Evolutionary conservation across 2,329 filamentous ascomycete genomes (phyloP), one percentile per base, ranked within the genome.

Genomic region (Calcarisporium arbuscula): DNA sequence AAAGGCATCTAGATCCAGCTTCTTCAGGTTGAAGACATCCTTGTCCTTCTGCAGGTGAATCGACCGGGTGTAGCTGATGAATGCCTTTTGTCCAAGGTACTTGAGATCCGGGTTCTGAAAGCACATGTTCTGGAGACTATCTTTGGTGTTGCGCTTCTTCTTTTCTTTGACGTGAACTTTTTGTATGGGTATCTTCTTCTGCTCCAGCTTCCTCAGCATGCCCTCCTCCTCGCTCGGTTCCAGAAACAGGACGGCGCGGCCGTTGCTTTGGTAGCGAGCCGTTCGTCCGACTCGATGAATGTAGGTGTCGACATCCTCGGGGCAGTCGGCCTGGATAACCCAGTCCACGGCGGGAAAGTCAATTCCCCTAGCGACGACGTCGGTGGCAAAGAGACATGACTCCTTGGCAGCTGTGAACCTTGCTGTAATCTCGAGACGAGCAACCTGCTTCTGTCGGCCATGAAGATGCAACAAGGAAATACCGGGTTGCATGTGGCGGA

Each of bases 271-370:
- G 57, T 94, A 96, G 16, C 90, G 77, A n/a, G 92, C 92, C 14
- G 92, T 96, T 19, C 92, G 78, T 2, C 92, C 92, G 5, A 95
- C 90, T 39, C 92, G 80, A 61, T 98, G 92, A 47, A 98, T 96
- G 52, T 98, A 98, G 0, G 92, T 98, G 52, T 96, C 92, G 5
- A 85, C 84, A 57, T 98, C 90, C 58, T 98, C 92, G 0, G 92
- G 92, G 46, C 86, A 94, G 57, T 98, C 92, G n/a, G 86, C 74
- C 56, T 98, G 92, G n/a, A 98, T 87, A 5, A 98, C 92, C 84
- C 92, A 98, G 57, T 98, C 92, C 0, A 98, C 92, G 4, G 88
- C 82, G 0, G 92, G 92, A 54, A 98, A 96, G 58, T 98, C 92
- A 10, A 98, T 74, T 44, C 92, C 92, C 58, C 92, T 77, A 0